Evolutionary conservation across 371 early-diverging fungal genomes (phyloP), one percentile per base, ranked within the genome.

Genomic region (Dichotomocladium elegans): DNA sequence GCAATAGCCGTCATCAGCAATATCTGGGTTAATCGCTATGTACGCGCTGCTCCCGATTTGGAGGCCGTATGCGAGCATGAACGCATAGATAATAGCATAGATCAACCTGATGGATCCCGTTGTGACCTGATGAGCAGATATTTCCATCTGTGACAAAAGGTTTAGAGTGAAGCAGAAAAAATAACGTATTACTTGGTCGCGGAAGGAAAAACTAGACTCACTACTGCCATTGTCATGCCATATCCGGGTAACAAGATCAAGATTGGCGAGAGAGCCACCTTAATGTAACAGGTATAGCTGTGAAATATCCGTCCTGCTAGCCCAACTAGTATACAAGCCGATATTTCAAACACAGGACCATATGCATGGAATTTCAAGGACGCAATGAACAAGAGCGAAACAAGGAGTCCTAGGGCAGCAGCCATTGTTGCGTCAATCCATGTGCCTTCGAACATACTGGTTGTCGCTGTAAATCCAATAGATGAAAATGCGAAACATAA

Each of bases 51-150:
- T 69, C 3, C 93, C 93, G 28, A 91, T 74, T 25, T 84, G 79
- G 53, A 93, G 69, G 11, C 92, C 93, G 46, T 89, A 92, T 1
- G 86, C 86, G 14, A 90, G 77, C 51, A 89, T 65, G 47, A 92
- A 82, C 11, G 92, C 87, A 27, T 85, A 83, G 25, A 93, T 72
- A 6, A 92, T 64, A 10, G 92, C 85, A 64, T 89, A 84, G 26
- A 88, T 86, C 9, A 91, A 65, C 30, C 91, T 80, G 33, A 91
- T 85, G 1, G 90, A 85, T 17, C 94, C 94, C 7, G 91, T 86
- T 22, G 90, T 83, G 51, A 92, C 80, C 55, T 92, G 92, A 21
- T 90, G 81, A 25, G 92, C 70, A 33, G 70, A 61, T 30, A 75
- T 46, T 55, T 75, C 76, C 52, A 75, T 70, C 76, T 75, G 56